A percentile compares a stretch with the other conserved stretches of the same genome.
Evolutionary conservation across 176 grass and related monocot species (phyloP).

Genomic region (Puya raimondii): DNA sequence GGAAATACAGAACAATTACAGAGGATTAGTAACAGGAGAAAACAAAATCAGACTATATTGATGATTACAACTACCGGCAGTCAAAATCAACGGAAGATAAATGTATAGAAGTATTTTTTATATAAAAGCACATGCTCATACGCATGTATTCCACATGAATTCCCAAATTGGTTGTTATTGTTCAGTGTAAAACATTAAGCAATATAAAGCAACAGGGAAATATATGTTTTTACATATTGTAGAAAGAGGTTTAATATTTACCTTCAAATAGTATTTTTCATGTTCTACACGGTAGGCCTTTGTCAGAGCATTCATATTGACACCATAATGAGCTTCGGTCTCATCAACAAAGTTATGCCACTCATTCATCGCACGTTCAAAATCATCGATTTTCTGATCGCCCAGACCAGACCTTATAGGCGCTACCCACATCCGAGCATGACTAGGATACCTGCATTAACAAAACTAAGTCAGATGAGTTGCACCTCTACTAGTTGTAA

Average conservation of each 20-base stretch:
- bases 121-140: too few species aligned
- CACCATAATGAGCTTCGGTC: conserved; percentile 74
- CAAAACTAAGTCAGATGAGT: conserved; percentile 1
- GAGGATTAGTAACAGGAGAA: not conserved
- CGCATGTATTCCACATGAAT: too few species aligned
- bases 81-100: too few species aligned
- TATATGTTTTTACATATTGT: not conserved
- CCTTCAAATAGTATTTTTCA: conserved; percentile 95
- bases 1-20: conserved; percentile 13
- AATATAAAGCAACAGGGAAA: conserved; percentile 5
- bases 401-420: conserved; percentile 66
- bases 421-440: conserved; percentile 91
- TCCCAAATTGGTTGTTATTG: too few species aligned
- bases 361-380: conserved; percentile 65
- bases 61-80: too few species aligned
- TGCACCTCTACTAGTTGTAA: not conserved
- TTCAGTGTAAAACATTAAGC: not conserved
- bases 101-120: too few species aligned
- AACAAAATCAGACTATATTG: not conserved
- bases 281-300: conserved; percentile 71
- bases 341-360: conserved; percentile 69
- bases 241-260: conserved; percentile 11
- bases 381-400: conserved; percentile 75
- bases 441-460: conserved; percentile 85
- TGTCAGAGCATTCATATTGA: conserved; percentile 92